Evolutionary conservation across 2,329 filamentous ascomycete genomes (phyloP).

Genomic region (Dissoconium aciculare): DNA sequence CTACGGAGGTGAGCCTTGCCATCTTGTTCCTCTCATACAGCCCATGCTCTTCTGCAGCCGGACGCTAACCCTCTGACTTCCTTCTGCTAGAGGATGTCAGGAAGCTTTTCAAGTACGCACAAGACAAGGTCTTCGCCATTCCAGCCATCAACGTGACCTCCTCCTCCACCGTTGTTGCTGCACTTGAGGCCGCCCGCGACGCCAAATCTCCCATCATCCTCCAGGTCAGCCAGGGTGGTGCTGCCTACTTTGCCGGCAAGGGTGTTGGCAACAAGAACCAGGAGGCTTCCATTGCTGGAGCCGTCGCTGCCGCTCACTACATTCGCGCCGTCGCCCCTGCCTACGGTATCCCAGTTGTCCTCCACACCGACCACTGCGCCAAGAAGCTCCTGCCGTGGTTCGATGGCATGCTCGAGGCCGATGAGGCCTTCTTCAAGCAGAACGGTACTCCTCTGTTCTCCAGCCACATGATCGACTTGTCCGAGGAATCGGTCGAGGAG

Average conservation of each 20-base stretch:
- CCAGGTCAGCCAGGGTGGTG: constrained; percentile 85
- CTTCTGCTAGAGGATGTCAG: constrained; percentile 11
- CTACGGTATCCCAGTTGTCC: constrained; percentile 81
- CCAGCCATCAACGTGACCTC: constrained; percentile 69
- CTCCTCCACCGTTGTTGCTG: constrained; percentile 69
- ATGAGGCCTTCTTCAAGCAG: constrained; percentile 89
- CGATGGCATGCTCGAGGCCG: constrained; percentile 86
- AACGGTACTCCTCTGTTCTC: constrained; percentile 87
- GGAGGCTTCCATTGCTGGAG: constrained; percentile 73
- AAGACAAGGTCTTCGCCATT: constrained; percentile 76
- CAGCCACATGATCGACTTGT: constrained; percentile 97
- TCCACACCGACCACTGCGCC: constrained; percentile 97
- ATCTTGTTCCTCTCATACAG: not conserved
- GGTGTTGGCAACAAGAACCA: constrained; percentile 72
- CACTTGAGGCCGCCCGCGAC: constrained; percentile 90
- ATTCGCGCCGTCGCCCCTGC: constrained; percentile 73
- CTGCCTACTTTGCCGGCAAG: constrained; percentile 46
- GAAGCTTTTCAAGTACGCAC: constrained; percentile 73
- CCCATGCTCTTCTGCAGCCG: no score
- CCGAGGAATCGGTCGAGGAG: constrained; percentile 75
- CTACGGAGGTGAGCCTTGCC: constrained; percentile 21
- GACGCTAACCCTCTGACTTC: constrained; percentile 6
- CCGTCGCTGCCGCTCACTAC: constrained; percentile 82
- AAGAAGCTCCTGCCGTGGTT: constrained; percentile 99
- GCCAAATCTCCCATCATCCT: constrained; percentile 83